Base-by-base conservation (phyloP, 108 stramenopile species). In the Phaeodactylum tricornutum region DNA sequence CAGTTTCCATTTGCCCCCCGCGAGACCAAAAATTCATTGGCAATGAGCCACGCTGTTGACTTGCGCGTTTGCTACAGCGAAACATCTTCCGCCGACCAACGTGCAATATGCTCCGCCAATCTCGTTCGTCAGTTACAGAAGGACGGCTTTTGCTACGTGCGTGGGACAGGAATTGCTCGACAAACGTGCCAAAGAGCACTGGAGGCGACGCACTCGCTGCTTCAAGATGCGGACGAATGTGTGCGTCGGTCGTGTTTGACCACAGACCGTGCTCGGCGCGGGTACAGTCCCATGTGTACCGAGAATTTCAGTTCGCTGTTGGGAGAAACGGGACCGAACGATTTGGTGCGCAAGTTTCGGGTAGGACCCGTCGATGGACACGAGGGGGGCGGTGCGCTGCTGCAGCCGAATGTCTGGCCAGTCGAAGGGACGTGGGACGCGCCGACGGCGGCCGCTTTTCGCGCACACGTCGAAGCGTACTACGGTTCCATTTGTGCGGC, bases 231-330 rank as follows among this genome's bases (percentile, higher is more conserved):
- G 3, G 61, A 67, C 33, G 83, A 84, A 58, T 42, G 55, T 2
- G 79, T 84, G 3, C 59, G 79, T 11, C 66, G 76, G 17, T 80
- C 78, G 19, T 78, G 76, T 42, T 48, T 84, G 22, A 53, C 66
- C 12, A 48, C 64, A 11, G 83, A 84, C 55, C 57, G 83, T 24
- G 78, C 83, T 27, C 53, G 83, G 20, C 51, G 83, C 19, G 83
- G 83, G 16, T 84, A 84, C 28, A 63, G 61, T 59, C 83, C 83
- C 23, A 74, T 75, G 55, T 48, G 56, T 40, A 71, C 71, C 0
- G 83, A 84, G 50, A 84, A 84, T 38, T 84, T 84, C 64, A 76
- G 78, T 3, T 75, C 74, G 0, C 53, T 84, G 30, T 43, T 84
- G 15, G 75, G 78, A 20, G 30, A 66, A 43, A 31, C 66, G 2